phyloP scores from a whole-genome alignment of 2,329 filamentous ascomycete species.

The Xenoacremonium recifei region DNA sequence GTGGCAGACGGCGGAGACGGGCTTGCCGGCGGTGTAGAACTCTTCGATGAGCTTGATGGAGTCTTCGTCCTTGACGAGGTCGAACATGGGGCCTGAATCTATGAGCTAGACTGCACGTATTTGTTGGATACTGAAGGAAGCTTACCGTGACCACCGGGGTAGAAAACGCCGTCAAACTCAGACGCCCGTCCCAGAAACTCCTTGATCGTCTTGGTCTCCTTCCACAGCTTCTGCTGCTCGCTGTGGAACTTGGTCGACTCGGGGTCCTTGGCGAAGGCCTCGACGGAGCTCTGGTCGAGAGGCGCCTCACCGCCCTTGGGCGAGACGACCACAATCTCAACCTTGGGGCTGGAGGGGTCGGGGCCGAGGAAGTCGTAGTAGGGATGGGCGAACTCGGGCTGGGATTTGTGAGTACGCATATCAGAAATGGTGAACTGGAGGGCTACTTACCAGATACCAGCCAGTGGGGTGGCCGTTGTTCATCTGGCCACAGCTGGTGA shows the following conservation, averaged over 20 bases:
- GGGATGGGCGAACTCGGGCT: slow-evolving; percentile 65
- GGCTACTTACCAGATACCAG: slow-evolving; percentile 62
- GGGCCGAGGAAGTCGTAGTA: slow-evolving; percentile 51
- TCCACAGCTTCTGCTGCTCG: slow-evolving; percentile 59
- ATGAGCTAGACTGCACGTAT: too few species aligned
- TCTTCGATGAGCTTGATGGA: slow-evolving; percentile 60
- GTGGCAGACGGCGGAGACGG: slow-evolving; percentile 68
- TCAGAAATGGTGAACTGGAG: background rate
- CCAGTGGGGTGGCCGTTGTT: slow-evolving; percentile 57
- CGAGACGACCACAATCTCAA: slow-evolving; percentile 57
- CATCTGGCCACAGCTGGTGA: slow-evolving; percentile 60
- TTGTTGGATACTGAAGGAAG: too few species aligned
- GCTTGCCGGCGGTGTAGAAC: slow-evolving; percentile 60
- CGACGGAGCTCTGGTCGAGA: slow-evolving; percentile 58
- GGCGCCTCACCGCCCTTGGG: slow-evolving; percentile 61
- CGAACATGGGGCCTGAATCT: slow-evolving; percentile 69
- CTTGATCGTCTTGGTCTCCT: slow-evolving; percentile 58
- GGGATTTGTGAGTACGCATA: too few species aligned
- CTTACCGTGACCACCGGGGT: slow-evolving; percentile 58
- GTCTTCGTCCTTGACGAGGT: slow-evolving; percentile 56
- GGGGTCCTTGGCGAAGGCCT: slow-evolving; percentile 53
- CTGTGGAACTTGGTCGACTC: slow-evolving; percentile 54
- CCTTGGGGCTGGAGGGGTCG: slow-evolving; percentile 36
- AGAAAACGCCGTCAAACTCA: slow-evolving; percentile 64
- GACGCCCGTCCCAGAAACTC: slow-evolving; percentile 53